Evolutionary conservation across 192 early-diverging fungal genomes (phyloP), one percentile per base, ranked within the genome.

Genomic region (Hyaloraphidium curvatum): DNA sequence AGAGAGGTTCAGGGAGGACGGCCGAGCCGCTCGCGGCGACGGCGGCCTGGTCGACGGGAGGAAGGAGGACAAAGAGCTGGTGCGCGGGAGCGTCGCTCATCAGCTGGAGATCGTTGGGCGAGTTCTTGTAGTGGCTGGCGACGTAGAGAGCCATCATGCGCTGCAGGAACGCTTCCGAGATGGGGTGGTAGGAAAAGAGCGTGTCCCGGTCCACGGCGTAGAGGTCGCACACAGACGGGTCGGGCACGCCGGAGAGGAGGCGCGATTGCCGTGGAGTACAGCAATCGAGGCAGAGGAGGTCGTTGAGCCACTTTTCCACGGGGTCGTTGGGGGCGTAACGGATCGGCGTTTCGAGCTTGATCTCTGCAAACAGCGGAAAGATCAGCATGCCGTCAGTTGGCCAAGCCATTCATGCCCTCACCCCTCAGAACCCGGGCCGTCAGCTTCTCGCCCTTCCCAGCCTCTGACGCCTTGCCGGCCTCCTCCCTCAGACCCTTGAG

Each of bases 101-200:
- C 52, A 98, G 70, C 67, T 96, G 91, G 62, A 98, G 67, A 60
- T 98, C 95, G 64, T 98, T 93, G 28, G 95, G 95, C 31, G 83
- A 85, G 70, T 98, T 98, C 67, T 98, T 98, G 80, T 98, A 98
- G 66, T 98, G 94, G 65, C 87, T 89, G 21, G 94, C 87, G 26
- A 96, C 91, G 56, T 96, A 98, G 28, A 98, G 65, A 2, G 81
- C 75, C 88, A 98, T 92, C 81, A 98, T 95, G 40, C 82, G 82
- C 67, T 95, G 94, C 70, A 98, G 66, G 65, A 98, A 98, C 1
- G 84, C 80, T 63, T 98, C 94, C 11, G 81, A 84, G 3, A 92
- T 91, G 5, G 92, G 89, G 63, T 98, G 94, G 67, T 84, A 94
- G 30, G 90, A 94, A 73, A 98, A 98, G 41, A 98, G 74, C 27